phyloP scores from a whole-genome alignment of 2,329 filamentous ascomycete genomes.

The Verticillium longisporum region DNA sequence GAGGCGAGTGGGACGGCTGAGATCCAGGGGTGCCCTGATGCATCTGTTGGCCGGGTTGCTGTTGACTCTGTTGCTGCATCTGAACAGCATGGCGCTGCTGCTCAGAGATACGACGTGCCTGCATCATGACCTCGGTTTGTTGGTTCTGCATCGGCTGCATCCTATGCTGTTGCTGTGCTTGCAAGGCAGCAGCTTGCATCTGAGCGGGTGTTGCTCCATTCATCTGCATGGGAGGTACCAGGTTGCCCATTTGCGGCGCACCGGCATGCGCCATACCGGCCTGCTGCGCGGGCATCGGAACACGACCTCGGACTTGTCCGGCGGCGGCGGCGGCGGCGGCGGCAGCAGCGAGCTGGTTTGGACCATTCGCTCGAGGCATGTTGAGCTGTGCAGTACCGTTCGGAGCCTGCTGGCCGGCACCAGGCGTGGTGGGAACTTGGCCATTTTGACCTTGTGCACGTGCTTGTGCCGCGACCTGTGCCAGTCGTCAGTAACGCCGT shows the following conservation, averaged over 20 bases:
- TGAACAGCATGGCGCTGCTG: constrained; percentile 50
- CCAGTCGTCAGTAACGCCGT: constrained; percentile 19
- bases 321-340: constrained; percentile 13
- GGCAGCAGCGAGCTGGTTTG: constrained; percentile 31
- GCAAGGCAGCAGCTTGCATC: constrained; percentile 50
- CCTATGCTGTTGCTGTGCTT: constrained; percentile 47
- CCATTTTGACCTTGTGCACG: constrained; percentile 37
- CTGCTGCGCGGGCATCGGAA: constrained; percentile 46
- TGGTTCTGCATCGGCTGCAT: constrained; percentile 44
- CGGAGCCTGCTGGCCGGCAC: constrained; percentile 16
- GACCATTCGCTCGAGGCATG: constrained; percentile 32
- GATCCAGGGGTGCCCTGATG: constrained; percentile 20
- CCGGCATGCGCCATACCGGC: constrained; percentile 37
- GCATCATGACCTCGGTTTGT: constrained; percentile 51
- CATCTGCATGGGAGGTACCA: constrained; percentile 50
- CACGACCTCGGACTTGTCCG: constrained; percentile 40
- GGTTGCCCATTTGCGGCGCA: constrained; percentile 43
- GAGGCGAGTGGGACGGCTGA: constrained; percentile 28
- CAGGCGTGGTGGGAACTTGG: constrained; percentile 36
- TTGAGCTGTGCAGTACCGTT: constrained; percentile 18
- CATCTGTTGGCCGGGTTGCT: constrained; percentile 26
- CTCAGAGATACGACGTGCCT: constrained; percentile 60
- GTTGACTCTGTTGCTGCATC: constrained; percentile 30
- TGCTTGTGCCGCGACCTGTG: constrained; percentile 31
- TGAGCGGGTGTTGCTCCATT: constrained; percentile 63